phyloP scores from a whole-genome alignment of 2,329 filamentous ascomycete species.

The Remersonia thermophila region DNA sequence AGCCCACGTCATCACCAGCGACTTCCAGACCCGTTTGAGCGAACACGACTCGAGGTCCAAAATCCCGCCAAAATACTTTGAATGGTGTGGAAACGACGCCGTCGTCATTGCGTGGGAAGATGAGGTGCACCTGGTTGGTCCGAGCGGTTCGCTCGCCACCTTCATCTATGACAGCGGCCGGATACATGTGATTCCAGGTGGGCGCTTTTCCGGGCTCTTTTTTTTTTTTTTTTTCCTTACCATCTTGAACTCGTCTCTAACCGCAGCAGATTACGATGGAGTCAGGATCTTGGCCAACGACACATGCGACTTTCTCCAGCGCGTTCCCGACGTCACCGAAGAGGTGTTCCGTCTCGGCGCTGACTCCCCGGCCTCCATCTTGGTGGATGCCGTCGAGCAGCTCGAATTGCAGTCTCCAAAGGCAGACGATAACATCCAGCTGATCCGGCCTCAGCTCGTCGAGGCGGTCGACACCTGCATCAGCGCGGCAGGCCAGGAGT shows the following conservation, averaged over 20 bases:
- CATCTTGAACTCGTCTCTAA: constrained; percentile 1
- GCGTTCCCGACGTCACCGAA: constrained; percentile 73
- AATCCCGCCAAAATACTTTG: constrained; percentile 73
- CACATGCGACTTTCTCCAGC: constrained; percentile 94
- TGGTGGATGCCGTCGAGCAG: constrained; percentile 84
- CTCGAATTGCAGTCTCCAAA: constrained; percentile 90
- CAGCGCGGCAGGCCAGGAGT: constrained; percentile 85
- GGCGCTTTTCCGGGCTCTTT: constrained; percentile 17
- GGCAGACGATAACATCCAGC: constrained; percentile 92
- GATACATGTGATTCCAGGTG: constrained; percentile 78
- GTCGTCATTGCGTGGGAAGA: constrained; percentile 95
- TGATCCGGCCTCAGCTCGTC: constrained; percentile 75
- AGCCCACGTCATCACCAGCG: constrained; percentile 85
- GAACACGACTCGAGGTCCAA: constrained; percentile 83
- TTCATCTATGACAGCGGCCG: constrained; percentile 78
- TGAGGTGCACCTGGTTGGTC: constrained; percentile 87
- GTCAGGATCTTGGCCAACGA: constrained; percentile 82
- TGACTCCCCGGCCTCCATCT: constrained; percentile 78
- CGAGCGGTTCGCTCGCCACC: constrained; percentile 59
- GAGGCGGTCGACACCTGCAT: constrained; percentile 93
- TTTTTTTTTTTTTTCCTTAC: background rate
- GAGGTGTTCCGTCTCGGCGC: constrained; percentile 84
- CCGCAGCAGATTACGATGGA: constrained; percentile 55
- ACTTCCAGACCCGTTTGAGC: constrained; percentile 84
- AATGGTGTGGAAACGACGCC: constrained; percentile 95